Percentiles rank a stretch among this genome's conserved stretches.
Evolutionary conservation across 805 yeast species (phyloP).

Genomic region (Cyberlindnera petersonii): DNA sequence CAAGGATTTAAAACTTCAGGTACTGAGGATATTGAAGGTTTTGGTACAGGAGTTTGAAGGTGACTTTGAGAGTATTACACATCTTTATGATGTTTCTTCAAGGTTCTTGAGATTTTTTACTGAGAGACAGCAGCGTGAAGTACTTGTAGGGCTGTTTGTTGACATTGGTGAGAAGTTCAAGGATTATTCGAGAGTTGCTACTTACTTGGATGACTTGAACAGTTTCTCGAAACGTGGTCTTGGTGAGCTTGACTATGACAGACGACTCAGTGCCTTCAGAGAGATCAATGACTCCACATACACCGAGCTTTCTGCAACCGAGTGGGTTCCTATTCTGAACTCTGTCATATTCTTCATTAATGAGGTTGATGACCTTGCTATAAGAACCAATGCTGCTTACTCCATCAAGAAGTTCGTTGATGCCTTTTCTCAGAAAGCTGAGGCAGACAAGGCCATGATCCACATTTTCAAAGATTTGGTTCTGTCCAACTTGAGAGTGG

Average conservation of each 20-base stretch:
- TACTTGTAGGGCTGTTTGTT: conserved; percentile 55
- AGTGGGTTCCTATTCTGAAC: conserved; percentile 80
- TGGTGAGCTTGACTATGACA: conserved; percentile 76
- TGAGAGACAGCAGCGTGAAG: conserved; percentile 59
- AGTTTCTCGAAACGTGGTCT: conserved; percentile 59
- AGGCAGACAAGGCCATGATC: conserved; percentile 30
- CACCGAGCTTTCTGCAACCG: conserved; percentile 39
- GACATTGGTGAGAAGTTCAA: conserved; percentile 53
- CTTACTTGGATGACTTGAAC: conserved; percentile 61
- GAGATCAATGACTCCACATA: conserved; percentile 55
- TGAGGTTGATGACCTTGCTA: conserved; percentile 74
- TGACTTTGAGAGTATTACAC: conserved; percentile 44
- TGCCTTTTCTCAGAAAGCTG: conserved; percentile 25
- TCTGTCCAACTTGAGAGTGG: conserved; percentile 62
- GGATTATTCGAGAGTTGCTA: conserved; percentile 43
- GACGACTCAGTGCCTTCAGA: conserved; percentile 64
- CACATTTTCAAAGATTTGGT: conserved; percentile 48
- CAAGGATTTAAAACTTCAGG: conserved; percentile 47
- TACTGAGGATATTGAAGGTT: conserved; percentile 53
- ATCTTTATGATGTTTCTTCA: conserved; percentile 48
- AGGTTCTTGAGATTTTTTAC: conserved; percentile 54
- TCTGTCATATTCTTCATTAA: conserved; percentile 66
- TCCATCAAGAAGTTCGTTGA: conserved; percentile 65
- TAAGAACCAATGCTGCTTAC: conserved; percentile 73
- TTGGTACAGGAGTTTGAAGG: conserved; percentile 53